Evolutionary conservation across 805 yeast species (phyloP).

Genomic region (Cyberlindnera bimundalis): DNA sequence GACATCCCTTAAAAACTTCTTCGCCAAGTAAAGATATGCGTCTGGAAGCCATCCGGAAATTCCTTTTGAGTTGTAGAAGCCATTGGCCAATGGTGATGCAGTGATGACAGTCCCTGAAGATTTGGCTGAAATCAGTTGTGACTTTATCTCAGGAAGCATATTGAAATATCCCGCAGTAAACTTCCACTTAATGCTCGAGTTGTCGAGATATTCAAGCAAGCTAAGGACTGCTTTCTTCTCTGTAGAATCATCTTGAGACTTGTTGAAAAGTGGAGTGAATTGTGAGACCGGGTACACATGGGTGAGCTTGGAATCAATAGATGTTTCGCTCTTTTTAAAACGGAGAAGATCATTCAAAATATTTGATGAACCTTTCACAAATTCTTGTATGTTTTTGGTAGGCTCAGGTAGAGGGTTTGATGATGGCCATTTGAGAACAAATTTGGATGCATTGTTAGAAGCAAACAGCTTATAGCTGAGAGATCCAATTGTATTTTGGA

Average conservation of each 20-base stretch:
- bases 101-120: constrained; percentile 75
- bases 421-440: constrained; percentile 69
- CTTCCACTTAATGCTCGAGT: constrained; percentile 64
- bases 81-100: constrained; percentile 92
- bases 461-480: constrained; percentile 66
- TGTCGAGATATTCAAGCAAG: constrained; percentile 53
- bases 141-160: constrained; percentile 71
- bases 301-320: constrained; percentile 39
- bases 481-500: constrained; percentile 65
- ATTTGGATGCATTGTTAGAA: constrained; percentile 43
- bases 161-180: constrained; percentile 97
- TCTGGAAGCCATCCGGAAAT: constrained; percentile 78
- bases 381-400: constrained; percentile 45
- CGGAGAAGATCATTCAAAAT: constrained; percentile 58
- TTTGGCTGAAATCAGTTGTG: constrained; percentile 50
- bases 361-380: constrained; percentile 52
- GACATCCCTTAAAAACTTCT: constrained; percentile 58
- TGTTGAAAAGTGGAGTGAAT: constrained; percentile 72
- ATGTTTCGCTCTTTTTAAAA: constrained; percentile 30
- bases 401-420: constrained; percentile 66
- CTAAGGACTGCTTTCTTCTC: constrained; percentile 71
- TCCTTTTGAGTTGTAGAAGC: constrained; percentile 84
- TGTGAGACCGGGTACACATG: constrained; percentile 89
- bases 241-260: constrained; percentile 66
- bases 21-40: constrained; percentile 78